Evolutionary conservation across 768 basidiomycete species (phyloP).

Genomic region (Mycena indigotica): DNA sequence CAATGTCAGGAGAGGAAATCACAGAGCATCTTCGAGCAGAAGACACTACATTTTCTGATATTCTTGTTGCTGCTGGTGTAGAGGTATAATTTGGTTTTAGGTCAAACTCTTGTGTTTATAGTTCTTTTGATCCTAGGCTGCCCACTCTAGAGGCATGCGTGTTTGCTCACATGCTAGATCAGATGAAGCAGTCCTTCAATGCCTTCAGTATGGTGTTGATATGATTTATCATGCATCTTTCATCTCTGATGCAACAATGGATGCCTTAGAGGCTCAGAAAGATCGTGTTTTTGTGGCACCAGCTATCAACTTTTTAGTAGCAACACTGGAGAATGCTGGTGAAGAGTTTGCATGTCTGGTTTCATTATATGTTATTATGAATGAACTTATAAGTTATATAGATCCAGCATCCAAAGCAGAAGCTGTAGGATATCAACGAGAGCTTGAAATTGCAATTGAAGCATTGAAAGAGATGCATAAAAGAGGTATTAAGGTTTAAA

Average conservation of each 20-base stretch:
- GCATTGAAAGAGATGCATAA: constrained; percentile 39
- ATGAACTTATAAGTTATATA: neutral
- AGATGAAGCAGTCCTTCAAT: constrained; percentile 35
- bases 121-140: constrained; percentile 11
- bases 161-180: constrained; percentile 41
- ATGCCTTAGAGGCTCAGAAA: constrained; percentile 38
- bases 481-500: constrained; percentile 35
- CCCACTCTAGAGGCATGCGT: constrained; percentile 37
- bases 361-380: neutral
- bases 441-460: constrained; percentile 35
- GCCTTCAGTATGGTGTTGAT: constrained; percentile 38
- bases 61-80: constrained; percentile 35
- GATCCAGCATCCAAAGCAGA: constrained; percentile 24
- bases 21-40: constrained; percentile 37
- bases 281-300: constrained; percentile 36
- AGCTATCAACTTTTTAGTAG: constrained; percentile 33
- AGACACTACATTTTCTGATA: constrained; percentile 36
- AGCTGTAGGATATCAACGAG: constrained; percentile 29
- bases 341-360: constrained; percentile 26
- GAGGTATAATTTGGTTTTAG: constrained; percentile 21
- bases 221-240: constrained; percentile 33
- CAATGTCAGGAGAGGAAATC: constrained; percentile 41
- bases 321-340: constrained; percentile 29
- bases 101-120: neutral
- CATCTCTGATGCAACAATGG: constrained; percentile 39